These are phyloP conservation scores for Leucocoprinus sp. DNA, from an alignment of 768 basidiomycete species.

Conservation along the genomic window DNA sequence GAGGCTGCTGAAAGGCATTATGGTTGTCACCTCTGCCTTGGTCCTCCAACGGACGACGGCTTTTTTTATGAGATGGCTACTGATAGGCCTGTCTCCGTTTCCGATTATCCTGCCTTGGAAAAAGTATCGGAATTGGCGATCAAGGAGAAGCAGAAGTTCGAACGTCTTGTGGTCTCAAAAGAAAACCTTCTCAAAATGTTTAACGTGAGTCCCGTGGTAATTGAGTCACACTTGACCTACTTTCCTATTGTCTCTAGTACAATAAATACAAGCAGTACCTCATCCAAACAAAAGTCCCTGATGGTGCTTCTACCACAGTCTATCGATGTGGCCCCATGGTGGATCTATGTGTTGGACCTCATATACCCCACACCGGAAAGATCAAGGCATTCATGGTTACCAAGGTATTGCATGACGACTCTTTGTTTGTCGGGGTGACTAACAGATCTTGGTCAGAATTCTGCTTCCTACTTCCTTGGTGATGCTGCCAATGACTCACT, in stretches of 20 bases:
- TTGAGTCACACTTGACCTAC: conserved; percentile 1
- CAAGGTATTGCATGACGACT: conserved; percentile 58
- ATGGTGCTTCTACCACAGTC: conserved; percentile 94
- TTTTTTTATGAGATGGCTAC: conserved; percentile 99
- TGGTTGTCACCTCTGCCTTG: conserved; percentile 93
- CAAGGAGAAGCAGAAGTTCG: conserved; percentile 97
- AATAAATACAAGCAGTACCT: conserved; percentile 98
- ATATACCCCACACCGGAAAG: conserved; percentile 95
- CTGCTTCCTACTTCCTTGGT: conserved; percentile 96
- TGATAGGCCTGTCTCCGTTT: conserved; percentile 70
- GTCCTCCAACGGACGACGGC: conserved; percentile 94
- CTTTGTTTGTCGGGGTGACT: not conserved
- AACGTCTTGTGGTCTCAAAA: conserved; percentile 88
- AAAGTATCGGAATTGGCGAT: conserved; percentile 80
- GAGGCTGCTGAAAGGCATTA: conserved; percentile 96
- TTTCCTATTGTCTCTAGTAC: conserved; percentile 51
- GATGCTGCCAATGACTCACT: conserved; percentile 89
- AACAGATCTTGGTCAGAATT: conserved; percentile 55
- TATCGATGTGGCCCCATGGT: conserved; percentile 99
- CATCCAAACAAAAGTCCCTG: conserved; percentile 91
- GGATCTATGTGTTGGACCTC: conserved; percentile 94
- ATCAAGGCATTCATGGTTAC: conserved; percentile 98
- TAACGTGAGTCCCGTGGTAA: conserved; percentile 54
- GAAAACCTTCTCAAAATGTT: conserved; percentile 98
- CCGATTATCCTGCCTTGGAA: conserved; percentile 86